Conservation (phyloP, 805 yeast genomes). For the Ogataea paraovalis region DNA sequence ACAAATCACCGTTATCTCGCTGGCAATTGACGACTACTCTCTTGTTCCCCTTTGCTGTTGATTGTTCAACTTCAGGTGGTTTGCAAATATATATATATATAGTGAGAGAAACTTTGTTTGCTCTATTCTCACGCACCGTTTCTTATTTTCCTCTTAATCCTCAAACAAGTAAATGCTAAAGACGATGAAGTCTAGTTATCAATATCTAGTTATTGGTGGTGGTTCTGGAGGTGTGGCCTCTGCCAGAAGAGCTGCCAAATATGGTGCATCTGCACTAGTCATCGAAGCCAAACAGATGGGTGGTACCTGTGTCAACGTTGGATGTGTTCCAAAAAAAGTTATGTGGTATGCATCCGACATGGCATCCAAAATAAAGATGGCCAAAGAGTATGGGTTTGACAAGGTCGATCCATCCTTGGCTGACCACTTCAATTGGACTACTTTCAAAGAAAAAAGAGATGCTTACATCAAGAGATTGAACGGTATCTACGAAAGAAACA, state of each 20-base stretch:
- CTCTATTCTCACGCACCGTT: neutral
- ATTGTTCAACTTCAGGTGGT: too few species aligned
- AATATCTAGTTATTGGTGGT: constrained; percentile 95
- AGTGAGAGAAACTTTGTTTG: too few species aligned
- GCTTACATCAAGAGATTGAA: constrained; percentile 84
- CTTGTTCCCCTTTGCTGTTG: too few species aligned
- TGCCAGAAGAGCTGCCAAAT: constrained; percentile 90
- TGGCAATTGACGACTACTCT: too few species aligned
- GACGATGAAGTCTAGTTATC: constrained; percentile 55
- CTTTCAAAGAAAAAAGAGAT: constrained; percentile 82
- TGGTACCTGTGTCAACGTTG: constrained; percentile 98
- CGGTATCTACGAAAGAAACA: constrained; percentile 88
- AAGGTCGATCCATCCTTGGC: constrained; percentile 50
- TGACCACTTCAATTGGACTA: constrained; percentile 74
- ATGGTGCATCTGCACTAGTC: constrained; percentile 84
- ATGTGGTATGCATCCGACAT: constrained; percentile 98
- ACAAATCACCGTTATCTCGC: too few species aligned
- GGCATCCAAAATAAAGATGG: constrained; percentile 71
- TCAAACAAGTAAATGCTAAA: constrained; percentile 17
- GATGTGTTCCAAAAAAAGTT: constrained; percentile 98
- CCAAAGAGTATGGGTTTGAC: constrained; percentile 77
- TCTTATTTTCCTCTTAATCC: neutral
- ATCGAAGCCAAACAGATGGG: constrained; percentile 84
- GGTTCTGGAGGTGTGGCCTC: constrained; percentile 99
- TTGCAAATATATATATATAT: too few species aligned